A percentile compares a stretch with the other conserved stretches of the same genome.
Evolutionary conservation across 2,329 filamentous ascomycete species (phyloP).

Genomic region (Aspergillus sp.): DNA sequence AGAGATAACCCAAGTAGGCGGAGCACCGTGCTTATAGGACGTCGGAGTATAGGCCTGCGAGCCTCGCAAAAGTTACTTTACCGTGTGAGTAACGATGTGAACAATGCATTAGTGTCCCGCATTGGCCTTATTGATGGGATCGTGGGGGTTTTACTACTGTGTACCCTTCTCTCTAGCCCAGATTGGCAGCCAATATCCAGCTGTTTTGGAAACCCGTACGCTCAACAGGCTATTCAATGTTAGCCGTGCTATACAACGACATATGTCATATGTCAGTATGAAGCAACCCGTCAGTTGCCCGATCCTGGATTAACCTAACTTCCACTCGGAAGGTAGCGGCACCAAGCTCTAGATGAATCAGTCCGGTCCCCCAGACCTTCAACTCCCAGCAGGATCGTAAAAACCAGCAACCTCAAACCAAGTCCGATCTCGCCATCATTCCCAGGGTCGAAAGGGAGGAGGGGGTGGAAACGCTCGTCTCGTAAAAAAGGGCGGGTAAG

Average conservation of each 20-base stretch:
- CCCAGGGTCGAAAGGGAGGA: neutral
- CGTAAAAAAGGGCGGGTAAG: slow-evolving; percentile 1
- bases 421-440: neutral
- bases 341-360: neutral
- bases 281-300: neutral
- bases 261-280: neutral
- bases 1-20: neutral
- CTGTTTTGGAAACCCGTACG: neutral
- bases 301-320: neutral
- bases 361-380: neutral
- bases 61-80: neutral
- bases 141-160: neutral
- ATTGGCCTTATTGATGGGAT: slow-evolving; percentile 3
- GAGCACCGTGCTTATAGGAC: neutral
- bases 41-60: neutral
- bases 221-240: neutral
- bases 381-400: neutral
- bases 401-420: neutral
- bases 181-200: neutral
- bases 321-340: neutral
- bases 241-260: neutral
- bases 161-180: neutral
- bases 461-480: neutral
- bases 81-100: neutral
- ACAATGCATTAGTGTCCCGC: slow-evolving; percentile 4